Evolutionary conservation across 208 protist species (phyloP).

Genomic region (Angomonas deanei): DNA sequence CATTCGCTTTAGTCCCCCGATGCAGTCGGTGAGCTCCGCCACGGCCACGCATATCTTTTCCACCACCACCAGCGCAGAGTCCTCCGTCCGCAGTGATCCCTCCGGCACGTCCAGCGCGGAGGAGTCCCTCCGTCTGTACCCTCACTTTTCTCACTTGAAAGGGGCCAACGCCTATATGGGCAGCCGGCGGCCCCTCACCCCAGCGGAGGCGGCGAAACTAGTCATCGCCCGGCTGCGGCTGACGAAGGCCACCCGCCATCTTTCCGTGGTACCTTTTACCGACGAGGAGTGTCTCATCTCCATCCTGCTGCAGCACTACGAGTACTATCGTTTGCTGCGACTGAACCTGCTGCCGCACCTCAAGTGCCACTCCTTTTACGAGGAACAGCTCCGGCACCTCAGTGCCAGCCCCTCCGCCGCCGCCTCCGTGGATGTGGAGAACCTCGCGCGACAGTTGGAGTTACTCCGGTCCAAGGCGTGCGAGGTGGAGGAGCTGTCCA

Average conservation of each 20-base stretch:
- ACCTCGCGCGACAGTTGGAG: constrained; percentile 24
- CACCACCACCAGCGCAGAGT: not conserved
- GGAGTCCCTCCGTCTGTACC: too few species aligned
- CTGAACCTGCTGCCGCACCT: constrained; percentile 58
- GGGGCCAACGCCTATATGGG: not conserved
- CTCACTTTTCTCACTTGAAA: not conserved
- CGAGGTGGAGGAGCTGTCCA: constrained; percentile 5
- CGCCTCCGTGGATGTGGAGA: constrained; percentile 24
- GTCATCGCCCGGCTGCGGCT: constrained; percentile 11
- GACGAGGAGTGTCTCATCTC: constrained; percentile 49
- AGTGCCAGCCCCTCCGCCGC: constrained; percentile 16
- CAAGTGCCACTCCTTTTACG: constrained; percentile 57
- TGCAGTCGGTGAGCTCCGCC: not conserved
- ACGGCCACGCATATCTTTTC: not conserved
- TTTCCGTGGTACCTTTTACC: constrained; percentile 37
- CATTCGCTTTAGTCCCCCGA: constrained; percentile 52
- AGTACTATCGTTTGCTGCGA: constrained; percentile 69
- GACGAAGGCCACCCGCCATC: constrained; percentile 18
- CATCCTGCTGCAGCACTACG: constrained; percentile 65
- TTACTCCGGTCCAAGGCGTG: not conserved
- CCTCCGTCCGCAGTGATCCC: not conserved
- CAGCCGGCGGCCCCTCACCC: not conserved
- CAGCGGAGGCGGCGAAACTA: not conserved
- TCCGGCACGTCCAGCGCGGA: not conserved
- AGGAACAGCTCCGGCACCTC: constrained; percentile 50